Evolutionary conservation across 1,284 basidiomycete genomes (phyloP), one percentile per base, ranked within the genome.

Genomic region (Heliocybe sulcata): DNA sequence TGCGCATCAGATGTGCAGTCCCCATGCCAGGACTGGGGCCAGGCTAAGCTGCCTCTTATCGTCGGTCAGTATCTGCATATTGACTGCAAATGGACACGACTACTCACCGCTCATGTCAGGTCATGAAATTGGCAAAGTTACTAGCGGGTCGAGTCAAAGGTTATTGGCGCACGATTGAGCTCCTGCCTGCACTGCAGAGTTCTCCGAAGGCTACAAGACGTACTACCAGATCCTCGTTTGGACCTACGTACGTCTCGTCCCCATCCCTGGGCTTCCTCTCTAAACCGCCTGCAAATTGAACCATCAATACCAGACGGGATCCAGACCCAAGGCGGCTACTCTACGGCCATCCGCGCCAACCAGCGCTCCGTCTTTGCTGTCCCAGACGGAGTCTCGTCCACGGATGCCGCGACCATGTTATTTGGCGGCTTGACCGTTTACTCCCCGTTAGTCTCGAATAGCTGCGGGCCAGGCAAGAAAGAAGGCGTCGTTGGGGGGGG

Each of bases 311-410:
- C 73, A 51, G 82, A 80, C 59, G 80, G 79, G 10, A 72, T 76
- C 16, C 70, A 77, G 62, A 72, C 76, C 55, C 72, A 77, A 56
- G 83, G 81, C 54, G 87, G 88, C 8, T 89, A 87, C 70, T 77
- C 81, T 3, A 83, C 81, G 31, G 79, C 77, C 58, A 80, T 87
- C 58, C 80, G 85, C 51, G 83, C 80, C 0, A 79, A 87, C 60
- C 75, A 87, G 62, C 78, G 76, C 58, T 90, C 85, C 64, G 84
- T 86, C 45, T 87, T 89, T 70, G 76, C 79, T 14, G 80, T 91
- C 53, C 87, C 87, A 0, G 79, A 86, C 3, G 73, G 63, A 10
- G 67, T 90, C 54, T 68, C 75, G 35, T 75, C 78, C 2, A 77
- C 78, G 55, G 68, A 81, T 57, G 83, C 70, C 11, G 71, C 71